phyloP scores from a whole-genome alignment of 2,329 filamentous ascomycete genomes.

The Cryoendolithus antarcticus region DNA sequence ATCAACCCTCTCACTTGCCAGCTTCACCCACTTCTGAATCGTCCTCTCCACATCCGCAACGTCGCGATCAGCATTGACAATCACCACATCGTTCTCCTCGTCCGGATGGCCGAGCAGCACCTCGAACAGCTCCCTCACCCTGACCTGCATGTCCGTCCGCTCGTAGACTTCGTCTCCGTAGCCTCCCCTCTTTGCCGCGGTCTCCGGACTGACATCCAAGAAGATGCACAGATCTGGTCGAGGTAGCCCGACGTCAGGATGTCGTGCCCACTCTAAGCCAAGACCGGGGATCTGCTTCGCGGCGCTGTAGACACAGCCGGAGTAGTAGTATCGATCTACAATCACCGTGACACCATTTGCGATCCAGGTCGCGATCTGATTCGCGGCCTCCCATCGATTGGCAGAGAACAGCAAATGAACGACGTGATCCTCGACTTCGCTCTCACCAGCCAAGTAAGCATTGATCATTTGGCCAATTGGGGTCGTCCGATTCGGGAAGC shows the following conservation, averaged over 20 bases:
- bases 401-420: constrained; percentile 86
- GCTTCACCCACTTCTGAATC: constrained; percentile 15
- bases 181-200: constrained; percentile 65
- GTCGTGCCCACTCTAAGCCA: constrained; percentile 65
- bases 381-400: constrained; percentile 68
- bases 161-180: constrained; percentile 88
- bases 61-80: constrained; percentile 42
- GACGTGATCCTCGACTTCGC: constrained; percentile 70
- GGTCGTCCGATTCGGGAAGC: constrained; percentile 69
- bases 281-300: constrained; percentile 68
- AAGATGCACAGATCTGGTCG: constrained; percentile 81
- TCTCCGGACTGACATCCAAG: constrained; percentile 63
- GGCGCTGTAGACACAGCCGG: constrained; percentile 82
- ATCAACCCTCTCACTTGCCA: constrained; percentile 6
- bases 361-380: constrained; percentile 35
- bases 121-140: constrained; percentile 63
- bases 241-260: constrained; percentile 75
- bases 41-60: constrained; percentile 39
- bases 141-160: constrained; percentile 65
- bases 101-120: constrained; percentile 32
- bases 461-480: constrained; percentile 82
- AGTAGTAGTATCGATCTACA: constrained; percentile 90
- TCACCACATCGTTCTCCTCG: constrained; percentile 39
- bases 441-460: constrained; percentile 59
- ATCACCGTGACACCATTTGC: constrained; percentile 60